Percentiles rank a stretch among this genome's conserved stretches.
These are phyloP conservation scores for Sarocladium kiliense DNA, from an alignment of 2,329 filamentous ascomycete genomes.

Conservation along the genomic window DNA sequence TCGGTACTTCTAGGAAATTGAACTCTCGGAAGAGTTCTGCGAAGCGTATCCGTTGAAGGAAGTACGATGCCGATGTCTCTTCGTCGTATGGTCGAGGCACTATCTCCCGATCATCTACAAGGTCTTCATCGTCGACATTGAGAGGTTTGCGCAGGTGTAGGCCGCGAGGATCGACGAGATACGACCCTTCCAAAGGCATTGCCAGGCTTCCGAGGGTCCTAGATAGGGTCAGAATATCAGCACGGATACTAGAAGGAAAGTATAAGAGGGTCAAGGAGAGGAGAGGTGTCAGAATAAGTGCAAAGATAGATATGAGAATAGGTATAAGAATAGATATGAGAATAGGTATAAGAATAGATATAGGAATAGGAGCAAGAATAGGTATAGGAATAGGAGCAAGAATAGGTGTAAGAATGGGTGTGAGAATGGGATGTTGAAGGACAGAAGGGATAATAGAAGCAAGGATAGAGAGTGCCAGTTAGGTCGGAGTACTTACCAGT, in stretches of 20 bases:
- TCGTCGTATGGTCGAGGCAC: conserved; percentile 23
- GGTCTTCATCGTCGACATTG: conserved; percentile 35
- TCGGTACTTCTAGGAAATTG: background rate
- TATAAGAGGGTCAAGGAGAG: no score
- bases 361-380: background rate
- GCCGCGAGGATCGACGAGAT: conserved; percentile 33
- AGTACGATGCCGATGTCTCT: conserved; percentile 40
- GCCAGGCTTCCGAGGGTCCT: background rate
- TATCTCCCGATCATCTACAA: conserved; percentile 18
- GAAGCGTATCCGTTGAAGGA: conserved; percentile 34
- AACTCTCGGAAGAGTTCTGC: conserved; percentile 29
- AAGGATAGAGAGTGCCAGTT: no score
- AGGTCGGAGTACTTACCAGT: conserved; percentile 32
- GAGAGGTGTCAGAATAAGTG: no score
- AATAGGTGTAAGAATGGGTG: background rate
- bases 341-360: background rate
- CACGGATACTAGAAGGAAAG: no score
- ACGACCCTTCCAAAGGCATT: conserved; percentile 29
- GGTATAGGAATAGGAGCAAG: no score
- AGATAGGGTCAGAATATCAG: no score
- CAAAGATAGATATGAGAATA: no score
- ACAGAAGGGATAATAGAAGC: background rate
- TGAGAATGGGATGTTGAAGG: background rate
- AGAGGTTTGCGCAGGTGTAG: conserved; percentile 33
- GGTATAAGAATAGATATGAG: background rate